Conservation (phyloP, 306 rosid species). For the Glycyrrhiza uralensis region DNA sequence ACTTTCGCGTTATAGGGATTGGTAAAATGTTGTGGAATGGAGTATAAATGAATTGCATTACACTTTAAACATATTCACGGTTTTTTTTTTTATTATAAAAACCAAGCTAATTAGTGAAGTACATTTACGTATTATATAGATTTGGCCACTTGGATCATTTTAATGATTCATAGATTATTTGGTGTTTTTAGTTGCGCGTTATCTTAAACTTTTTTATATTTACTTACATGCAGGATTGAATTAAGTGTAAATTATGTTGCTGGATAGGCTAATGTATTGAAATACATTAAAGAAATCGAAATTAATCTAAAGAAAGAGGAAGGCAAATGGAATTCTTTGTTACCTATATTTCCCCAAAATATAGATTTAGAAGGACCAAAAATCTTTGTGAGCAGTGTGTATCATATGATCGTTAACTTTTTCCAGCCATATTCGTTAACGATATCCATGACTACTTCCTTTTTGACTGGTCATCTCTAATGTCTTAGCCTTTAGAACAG, state of each 20-base stretch:
- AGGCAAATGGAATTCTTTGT: neutral
- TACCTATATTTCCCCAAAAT: neutral
- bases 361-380: constrained; percentile 26
- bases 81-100: too few relatives aligned
- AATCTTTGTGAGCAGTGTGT: constrained; percentile 32
- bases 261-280: neutral
- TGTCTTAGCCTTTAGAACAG: constrained; percentile 24
- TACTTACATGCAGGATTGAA: neutral
- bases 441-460: constrained; percentile 45
- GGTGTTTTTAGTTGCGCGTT: neutral
- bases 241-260: neutral
- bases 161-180: neutral
- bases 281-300: neutral
- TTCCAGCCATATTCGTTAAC: constrained; percentile 41
- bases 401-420: constrained; percentile 24
- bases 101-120: neutral
- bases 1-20: neutral
- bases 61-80: neutral
- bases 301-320: neutral
- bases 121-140: neutral
- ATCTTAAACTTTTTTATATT: neutral
- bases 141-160: neutral
- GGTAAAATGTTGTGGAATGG: neutral
- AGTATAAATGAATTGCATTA: neutral
- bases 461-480: constrained; percentile 73